phyloP scores from a whole-genome alignment of 78 protist genomes.

The Dictyostelium discoideum region dicty_2.7 NC_007088.5:6105501-6106000 shows the following conservation, averaged over 20 bases:
- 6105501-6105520: slow-evolving; percentile 85
- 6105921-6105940: slow-evolving; percentile 82
- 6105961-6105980: slow-evolving; percentile 84
- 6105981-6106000: slow-evolving; percentile 87
- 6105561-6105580: slow-evolving; percentile 23
- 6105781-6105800: slow-evolving; percentile 90
- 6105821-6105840: slow-evolving; percentile 69
- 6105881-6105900: slow-evolving; percentile 79
- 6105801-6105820: slow-evolving; percentile 77
- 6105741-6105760: slow-evolving; percentile 7
- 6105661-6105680: slow-evolving; percentile 43
- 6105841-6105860: slow-evolving; percentile 88
- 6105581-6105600: background rate
- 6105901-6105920: slow-evolving; percentile 21
- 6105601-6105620: slow-evolving; percentile 66
- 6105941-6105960: slow-evolving; percentile 95
- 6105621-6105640: slow-evolving; percentile 62
- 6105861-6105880: slow-evolving; percentile 85
- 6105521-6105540: slow-evolving; percentile 53
- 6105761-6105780: slow-evolving; percentile 8
- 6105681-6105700: background rate
- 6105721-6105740: background rate
- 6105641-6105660: slow-evolving; percentile 63
- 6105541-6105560: background rate
- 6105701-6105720: background rate